Evolutionary conservation across 140 eudicot species (phyloP), one percentile per base, ranked within the genome.

Genomic region (Flaveria floridana): DNA sequence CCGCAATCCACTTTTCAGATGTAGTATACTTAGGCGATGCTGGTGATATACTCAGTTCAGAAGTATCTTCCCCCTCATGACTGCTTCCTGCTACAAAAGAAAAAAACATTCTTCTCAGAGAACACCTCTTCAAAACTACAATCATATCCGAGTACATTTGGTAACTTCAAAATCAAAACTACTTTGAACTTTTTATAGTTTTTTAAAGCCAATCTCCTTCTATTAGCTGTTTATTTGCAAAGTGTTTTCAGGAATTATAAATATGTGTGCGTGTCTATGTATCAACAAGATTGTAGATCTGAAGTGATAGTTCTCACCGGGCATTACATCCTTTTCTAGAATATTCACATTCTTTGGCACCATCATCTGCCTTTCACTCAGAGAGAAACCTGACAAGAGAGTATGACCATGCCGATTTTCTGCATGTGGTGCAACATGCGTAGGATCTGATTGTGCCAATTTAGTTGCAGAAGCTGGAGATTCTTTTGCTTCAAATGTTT

Each of bases 1-100:
- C 95, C 76, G 84, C 70, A 64, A 94, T 88, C 99, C 96, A 90
- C 85, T 87, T 88, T 65, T 90, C 99, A 25, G 89, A 79, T n/a
- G 88, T 85, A 8, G 99, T 94, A 72, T 80, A 83, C 80, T 82
- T 88, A 41, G 97, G 87, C n/a, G 88, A 80, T 64, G 93, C 78
- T 51, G 84, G 80, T 63, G 76, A 51, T 72, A 73, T 79, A 64
- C 84, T 77, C 41, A 82, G 71, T 65, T 65, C 78, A 28, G 85
- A 79, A 68, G 18, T 39, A 74, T 76, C 83, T 77, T 84, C 95
- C 58, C 80, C 86, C 48, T 84, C 97, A 12, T 59, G 86, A 48
- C 77, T 85, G 26, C 78, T 78, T 74, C 87, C 92, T 84, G 74
- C 25, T 47, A 69, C 76, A 77, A n/a, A 65, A 58, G 15, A 34